Percentiles rank a stretch among this genome's conserved stretches.
Evolutionary conservation across 352 stramenopile genomes (phyloP).

Genomic region (Phytophthora cactorum): DNA sequence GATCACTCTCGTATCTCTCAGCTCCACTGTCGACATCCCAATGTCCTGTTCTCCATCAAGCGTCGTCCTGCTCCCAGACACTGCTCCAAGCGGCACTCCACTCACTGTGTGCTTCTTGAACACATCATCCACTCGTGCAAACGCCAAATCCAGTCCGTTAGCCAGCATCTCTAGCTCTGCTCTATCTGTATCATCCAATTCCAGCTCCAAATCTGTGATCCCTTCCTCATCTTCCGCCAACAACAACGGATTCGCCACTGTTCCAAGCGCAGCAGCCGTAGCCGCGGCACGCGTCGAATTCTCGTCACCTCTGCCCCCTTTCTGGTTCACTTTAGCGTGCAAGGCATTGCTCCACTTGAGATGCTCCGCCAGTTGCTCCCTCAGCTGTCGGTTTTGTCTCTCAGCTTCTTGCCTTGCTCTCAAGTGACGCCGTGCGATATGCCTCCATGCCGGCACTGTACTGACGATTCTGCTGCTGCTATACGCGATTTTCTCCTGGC

Average conservation of each 20-base stretch:
- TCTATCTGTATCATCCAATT: constrained; percentile 31
- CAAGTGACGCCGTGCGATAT: constrained; percentile 34
- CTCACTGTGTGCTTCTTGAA: constrained; percentile 20
- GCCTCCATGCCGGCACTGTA: constrained; percentile 34
- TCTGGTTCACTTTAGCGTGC: constrained; percentile 25
- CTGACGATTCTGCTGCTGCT: constrained; percentile 29
- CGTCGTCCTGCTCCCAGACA: constrained; percentile 23
- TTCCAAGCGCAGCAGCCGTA: constrained; percentile 19
- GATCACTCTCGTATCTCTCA: constrained; percentile 36
- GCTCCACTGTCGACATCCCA: constrained; percentile 17
- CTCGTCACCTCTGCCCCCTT: not conserved
- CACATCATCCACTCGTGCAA: constrained; percentile 19
- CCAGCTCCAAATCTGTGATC: constrained; percentile 32
- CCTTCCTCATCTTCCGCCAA: constrained; percentile 33
- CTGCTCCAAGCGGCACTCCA: constrained; percentile 12
- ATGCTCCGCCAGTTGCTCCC: constrained; percentile 24
- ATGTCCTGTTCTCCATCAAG: constrained; percentile 9
- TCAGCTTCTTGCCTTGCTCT: constrained; percentile 26
- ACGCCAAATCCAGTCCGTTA: constrained; percentile 34
- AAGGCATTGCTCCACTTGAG: constrained; percentile 27
- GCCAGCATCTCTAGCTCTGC: constrained; percentile 37
- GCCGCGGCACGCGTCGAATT: constrained; percentile 13
- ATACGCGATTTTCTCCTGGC: constrained; percentile 7
- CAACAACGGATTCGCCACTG: constrained; percentile 21
- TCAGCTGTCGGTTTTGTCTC: constrained; percentile 29